Evolutionary conservation across 2,329 filamentous ascomycete genomes (phyloP), one percentile per base, ranked within the genome.

Genomic region (Fusarium paranaense): DNA sequence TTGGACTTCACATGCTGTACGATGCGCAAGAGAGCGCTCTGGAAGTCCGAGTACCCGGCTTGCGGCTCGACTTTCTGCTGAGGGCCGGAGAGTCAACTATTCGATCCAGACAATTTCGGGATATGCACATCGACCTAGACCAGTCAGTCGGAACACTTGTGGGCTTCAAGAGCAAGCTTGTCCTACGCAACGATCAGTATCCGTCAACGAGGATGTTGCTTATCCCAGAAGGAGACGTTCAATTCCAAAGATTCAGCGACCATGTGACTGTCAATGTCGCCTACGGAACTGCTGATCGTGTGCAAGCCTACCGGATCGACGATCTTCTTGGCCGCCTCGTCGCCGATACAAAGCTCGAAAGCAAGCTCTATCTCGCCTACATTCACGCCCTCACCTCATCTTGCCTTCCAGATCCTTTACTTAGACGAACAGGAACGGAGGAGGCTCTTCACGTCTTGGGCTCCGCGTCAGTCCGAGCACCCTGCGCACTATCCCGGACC

Each of bases 321-420:
- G 52, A 71, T 0, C 78, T 79, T 1, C 83, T 93, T 0, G 85
- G 89, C 0, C 81, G 86, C 3, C 75, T 93, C 0, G 69, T 83
- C 0, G 87, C 88, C n/a, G 88, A 86, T 70, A 87, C 86, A 0
- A 87, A 81, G 13, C 54, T 90, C 0, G 83, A 86, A 14, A 89
- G 87, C 77, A 89, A 87, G 60, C 80, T 93, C 0, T 83, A 86
- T 20, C 80, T 90, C 0, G 81, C 82, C 10, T 87, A 87, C 33
- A 78, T 92, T 0, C 89, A 92, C 70, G 88, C 86, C 0, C 65
- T 90, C 0, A 91, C 90, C 0, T 88, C 89, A 0, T 84, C 85
- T 58, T 88, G 83, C 32, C 78, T 89, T 0, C 85, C 86, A 0
- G 89, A 91, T 71, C 80, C 79, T 0, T 80, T 91, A 0, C 88